Percentiles rank a stretch among this genome's conserved stretches.
Evolutionary conservation across 805 yeast species (phyloP).

Genomic region (Scheffersomyces stipitis): DNA sequence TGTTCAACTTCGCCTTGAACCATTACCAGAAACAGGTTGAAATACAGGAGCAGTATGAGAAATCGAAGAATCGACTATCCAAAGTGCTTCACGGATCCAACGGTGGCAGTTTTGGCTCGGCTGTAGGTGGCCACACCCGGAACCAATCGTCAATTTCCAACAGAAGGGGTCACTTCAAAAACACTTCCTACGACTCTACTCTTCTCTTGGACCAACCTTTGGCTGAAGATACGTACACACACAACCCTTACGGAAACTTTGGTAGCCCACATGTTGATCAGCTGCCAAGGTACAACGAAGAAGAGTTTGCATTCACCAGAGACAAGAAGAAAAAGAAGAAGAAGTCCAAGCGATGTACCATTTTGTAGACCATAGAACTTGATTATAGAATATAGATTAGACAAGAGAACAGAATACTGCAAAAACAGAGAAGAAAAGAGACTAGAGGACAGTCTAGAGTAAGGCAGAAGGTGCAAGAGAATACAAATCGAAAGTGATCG

Average conservation of each 20-base stretch:
- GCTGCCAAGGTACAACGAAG: conserved; percentile 31
- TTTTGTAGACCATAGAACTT: conserved; percentile 23
- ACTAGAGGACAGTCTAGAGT: too few relatives aligned
- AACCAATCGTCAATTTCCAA: conserved; percentile 19
- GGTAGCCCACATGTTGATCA: conserved; percentile 4
- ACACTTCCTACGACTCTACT: conserved; percentile 36
- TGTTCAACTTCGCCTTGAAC: conserved; percentile 62
- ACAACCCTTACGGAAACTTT: conserved; percentile 37
- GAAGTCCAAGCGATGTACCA: conserved; percentile 32
- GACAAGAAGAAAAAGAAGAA: conserved; percentile 28
- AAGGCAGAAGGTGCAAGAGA: too few relatives aligned
- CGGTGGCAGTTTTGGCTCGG: conserved; percentile 12
- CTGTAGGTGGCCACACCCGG: conserved; percentile 17
- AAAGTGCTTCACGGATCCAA: conserved; percentile 24
- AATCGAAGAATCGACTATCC: conserved; percentile 33
- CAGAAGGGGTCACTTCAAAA: conserved; percentile 38
- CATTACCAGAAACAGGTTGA: conserved; percentile 41
- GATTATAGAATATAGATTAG: neutral
- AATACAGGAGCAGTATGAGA: conserved; percentile 37
- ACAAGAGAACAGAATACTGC: neutral
- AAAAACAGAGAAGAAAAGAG: neutral
- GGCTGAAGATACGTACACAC: conserved; percentile 33
- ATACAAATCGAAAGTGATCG: too few relatives aligned
- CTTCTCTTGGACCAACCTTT: conserved; percentile 41
- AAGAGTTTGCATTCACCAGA: conserved; percentile 43